Percentiles rank a stretch among this genome's conserved stretches.
Evolutionary conservation across 2,329 filamentous ascomycete genomes (phyloP).

Genomic region (Fusarium sp.): DNA sequence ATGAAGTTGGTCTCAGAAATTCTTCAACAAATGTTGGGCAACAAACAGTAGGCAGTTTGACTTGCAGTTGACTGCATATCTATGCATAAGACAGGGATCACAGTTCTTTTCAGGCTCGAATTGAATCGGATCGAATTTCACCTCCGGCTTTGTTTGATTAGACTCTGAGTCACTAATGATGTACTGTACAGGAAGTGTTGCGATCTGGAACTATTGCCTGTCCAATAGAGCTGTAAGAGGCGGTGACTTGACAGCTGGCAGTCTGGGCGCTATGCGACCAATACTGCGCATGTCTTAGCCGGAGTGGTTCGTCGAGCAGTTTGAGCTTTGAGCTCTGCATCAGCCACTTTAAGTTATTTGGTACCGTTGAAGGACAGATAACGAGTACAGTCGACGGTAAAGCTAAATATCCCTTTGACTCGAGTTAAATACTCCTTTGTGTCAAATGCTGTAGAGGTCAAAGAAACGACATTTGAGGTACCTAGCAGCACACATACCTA

Average conservation of each 20-base stretch:
- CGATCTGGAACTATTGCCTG: slow-evolving; percentile 7
- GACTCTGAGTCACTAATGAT: slow-evolving; percentile 29
- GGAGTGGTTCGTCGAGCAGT: slow-evolving; percentile 23
- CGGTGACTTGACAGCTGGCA: slow-evolving; percentile 37
- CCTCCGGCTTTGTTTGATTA: slow-evolving; percentile 9
- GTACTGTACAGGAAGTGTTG: slow-evolving; percentile 4
- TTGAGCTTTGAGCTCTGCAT: slow-evolving; percentile 1
- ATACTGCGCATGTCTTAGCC: slow-evolving; percentile 6
- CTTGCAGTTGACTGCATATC: slow-evolving; percentile 15
- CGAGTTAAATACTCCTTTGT: not conserved
- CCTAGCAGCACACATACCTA: not conserved
- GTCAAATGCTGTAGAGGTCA: not conserved
- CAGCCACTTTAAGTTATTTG: slow-evolving; percentile 16
- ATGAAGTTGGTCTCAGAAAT: slow-evolving; percentile 11
- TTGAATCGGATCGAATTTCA: not conserved
- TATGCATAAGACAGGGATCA: slow-evolving; percentile 4
- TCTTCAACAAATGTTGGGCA: slow-evolving; percentile 12
- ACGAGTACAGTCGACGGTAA: not conserved
- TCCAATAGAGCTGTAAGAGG: slow-evolving; percentile 27
- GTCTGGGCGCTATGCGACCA: slow-evolving; percentile 29
- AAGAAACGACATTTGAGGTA: slow-evolving; percentile 8
- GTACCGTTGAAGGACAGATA: not conserved
- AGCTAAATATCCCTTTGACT: not conserved
- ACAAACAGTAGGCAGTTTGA: not conserved
- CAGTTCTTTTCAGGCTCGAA: slow-evolving; percentile 14